Evolutionary conservation across 805 yeast species (phyloP).

Genomic region (Nakazawaea ernobii): DNA sequence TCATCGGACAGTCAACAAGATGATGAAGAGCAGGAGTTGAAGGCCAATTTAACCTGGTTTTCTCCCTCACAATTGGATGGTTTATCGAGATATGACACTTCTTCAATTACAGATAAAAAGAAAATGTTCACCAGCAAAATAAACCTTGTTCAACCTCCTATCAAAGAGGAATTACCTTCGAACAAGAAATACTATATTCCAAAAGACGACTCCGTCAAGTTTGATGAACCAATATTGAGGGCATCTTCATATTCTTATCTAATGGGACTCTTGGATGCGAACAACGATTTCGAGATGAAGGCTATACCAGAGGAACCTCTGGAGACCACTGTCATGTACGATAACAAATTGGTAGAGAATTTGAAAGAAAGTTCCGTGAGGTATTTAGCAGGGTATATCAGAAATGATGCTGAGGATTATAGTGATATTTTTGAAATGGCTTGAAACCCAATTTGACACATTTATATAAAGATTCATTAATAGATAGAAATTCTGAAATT

Average conservation of each 20-base stretch:
- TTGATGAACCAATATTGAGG: conserved; percentile 9
- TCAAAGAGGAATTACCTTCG: not conserved
- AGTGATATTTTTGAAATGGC: not conserved
- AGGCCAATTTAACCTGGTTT: conserved; percentile 1
- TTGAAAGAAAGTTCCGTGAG: conserved; percentile 6
- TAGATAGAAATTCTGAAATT: no score
- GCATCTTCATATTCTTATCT: conserved; percentile 9
- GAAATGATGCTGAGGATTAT: not conserved
- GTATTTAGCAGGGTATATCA: conserved; percentile 5
- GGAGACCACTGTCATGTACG: conserved; percentile 2
- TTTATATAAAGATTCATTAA: no score
- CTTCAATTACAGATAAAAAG: not conserved
- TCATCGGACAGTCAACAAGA: conserved; percentile 6
- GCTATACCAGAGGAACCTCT: not conserved
- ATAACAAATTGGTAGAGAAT: conserved; percentile 1
- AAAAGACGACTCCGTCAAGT: conserved; percentile 8
- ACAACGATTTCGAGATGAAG: not conserved
- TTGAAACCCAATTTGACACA: not conserved
- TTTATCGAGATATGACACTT: not conserved
- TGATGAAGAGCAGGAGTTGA: not conserved
- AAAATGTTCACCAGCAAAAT: conserved; percentile 6
- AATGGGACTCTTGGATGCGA: conserved; percentile 3
- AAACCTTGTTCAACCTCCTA: conserved; percentile 1
- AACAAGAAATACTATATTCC: conserved; percentile 1
- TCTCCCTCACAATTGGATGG: conserved; percentile 8